Conservation (phyloP, 108 stramenopile species). For the Mediolabrus comicus region DNA sequence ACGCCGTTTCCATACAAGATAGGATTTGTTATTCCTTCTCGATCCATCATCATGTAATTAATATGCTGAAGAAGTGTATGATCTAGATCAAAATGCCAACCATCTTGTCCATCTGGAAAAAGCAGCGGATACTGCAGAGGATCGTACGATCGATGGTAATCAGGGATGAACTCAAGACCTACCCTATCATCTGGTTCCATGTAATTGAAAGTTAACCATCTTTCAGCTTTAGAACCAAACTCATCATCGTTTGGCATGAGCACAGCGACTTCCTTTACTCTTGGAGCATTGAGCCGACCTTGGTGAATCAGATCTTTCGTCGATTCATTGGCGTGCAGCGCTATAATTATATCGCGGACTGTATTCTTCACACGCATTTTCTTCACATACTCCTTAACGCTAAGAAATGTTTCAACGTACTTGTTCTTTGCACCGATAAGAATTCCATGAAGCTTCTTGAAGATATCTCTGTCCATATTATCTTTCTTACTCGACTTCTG, state of each 20-base stretch:
- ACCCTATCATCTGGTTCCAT: background rate
- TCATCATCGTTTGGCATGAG: background rate
- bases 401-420: background rate
- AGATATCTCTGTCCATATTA: background rate
- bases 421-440: background rate
- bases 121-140: constrained; percentile 10
- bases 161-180: background rate
- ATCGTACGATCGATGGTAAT: constrained; percentile 5
- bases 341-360: background rate
- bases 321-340: background rate
- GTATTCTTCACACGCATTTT: background rate
- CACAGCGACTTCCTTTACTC: background rate
- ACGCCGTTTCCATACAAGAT: background rate
- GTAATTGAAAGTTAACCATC: background rate
- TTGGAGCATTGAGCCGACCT: constrained; percentile 9
- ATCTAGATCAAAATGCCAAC: constrained; percentile 8
- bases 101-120: constrained; percentile 26
- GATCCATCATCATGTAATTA: constrained; percentile 3
- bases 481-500: background rate
- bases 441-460: background rate
- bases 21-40: background rate
- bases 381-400: background rate
- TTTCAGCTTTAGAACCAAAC: background rate
- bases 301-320: background rate
- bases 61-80: background rate